These are phyloP conservation scores for Intubia oerlemansii DNA, from an alignment of 2,329 filamentous ascomycete genomes.

Conservation along the genomic window DNA sequence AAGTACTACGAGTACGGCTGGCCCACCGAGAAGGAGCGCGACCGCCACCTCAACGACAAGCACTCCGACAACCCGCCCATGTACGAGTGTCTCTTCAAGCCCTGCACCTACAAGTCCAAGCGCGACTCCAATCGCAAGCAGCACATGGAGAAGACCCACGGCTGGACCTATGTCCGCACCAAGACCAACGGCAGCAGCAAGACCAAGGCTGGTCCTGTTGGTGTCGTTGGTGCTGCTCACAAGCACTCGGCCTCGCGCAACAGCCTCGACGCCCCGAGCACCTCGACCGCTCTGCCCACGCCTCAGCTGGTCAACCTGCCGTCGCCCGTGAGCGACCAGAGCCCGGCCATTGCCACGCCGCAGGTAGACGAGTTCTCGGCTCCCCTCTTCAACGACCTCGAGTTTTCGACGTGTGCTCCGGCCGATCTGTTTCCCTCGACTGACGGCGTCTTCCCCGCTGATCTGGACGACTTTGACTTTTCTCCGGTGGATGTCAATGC, in stretches of 20 bases:
- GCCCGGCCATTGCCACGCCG: slow-evolving; percentile 33
- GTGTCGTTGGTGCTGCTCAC: not conserved
- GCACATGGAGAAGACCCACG: slow-evolving; percentile 94
- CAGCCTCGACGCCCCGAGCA: slow-evolving; percentile 17
- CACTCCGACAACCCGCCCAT: slow-evolving; percentile 63
- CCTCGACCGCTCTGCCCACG: slow-evolving; percentile 27
- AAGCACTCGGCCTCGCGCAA: slow-evolving; percentile 8
- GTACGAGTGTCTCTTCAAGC: slow-evolving; percentile 63
- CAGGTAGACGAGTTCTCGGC: slow-evolving; percentile 26
- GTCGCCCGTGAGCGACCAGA: slow-evolving; percentile 38
- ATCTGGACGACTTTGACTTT: slow-evolving; percentile 21
- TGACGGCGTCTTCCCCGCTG: slow-evolving; percentile 11
- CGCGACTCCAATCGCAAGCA: slow-evolving; percentile 94
- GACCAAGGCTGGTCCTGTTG: not conserved
- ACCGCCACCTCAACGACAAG: slow-evolving; percentile 91
- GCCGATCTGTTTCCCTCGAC: not conserved
- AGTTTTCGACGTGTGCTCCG: not conserved
- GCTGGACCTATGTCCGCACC: slow-evolving; percentile 74
- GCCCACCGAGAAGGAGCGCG: slow-evolving; percentile 95
- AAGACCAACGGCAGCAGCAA: slow-evolving; percentile 69
- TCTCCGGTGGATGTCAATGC: slow-evolving; percentile 12
- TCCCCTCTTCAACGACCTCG: too few species aligned
- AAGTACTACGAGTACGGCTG: slow-evolving; percentile 81
- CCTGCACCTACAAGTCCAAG: slow-evolving; percentile 87
- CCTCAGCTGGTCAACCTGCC: slow-evolving; percentile 39